A percentile compares a stretch with the other conserved stretches of the same genome.
Conservation (phyloP, 73 alveolate species). For the Paramecium bursaria region DNA sequence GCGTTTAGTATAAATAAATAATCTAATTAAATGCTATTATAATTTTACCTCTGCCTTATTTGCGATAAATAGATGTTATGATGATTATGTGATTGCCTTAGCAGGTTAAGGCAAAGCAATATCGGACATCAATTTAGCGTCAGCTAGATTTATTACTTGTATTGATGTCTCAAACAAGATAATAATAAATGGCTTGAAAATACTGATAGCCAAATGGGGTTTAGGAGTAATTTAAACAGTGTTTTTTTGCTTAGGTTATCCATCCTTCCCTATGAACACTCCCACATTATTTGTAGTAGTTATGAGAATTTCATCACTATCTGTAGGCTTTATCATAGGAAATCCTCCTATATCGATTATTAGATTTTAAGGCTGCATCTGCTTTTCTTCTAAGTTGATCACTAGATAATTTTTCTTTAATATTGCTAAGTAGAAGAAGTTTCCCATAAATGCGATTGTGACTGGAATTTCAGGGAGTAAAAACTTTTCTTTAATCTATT, state of each 20-base stretch:
- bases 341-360: conserved; percentile 2
- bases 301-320: conserved; percentile 39
- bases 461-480: conserved; percentile 53
- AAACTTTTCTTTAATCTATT: conserved; percentile 35
- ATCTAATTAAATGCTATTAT: neutral
- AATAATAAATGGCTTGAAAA: conserved; percentile 16
- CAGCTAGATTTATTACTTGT: conserved; percentile 21
- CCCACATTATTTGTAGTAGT: conserved; percentile 47
- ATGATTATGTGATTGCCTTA: conserved; percentile 12
- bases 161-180: conserved; percentile 22
- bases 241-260: conserved; percentile 39
- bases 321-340: conserved; percentile 40
- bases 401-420: conserved; percentile 18
- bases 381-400: conserved; percentile 41
- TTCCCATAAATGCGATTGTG: conserved; percentile 46
- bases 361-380: conserved; percentile 16
- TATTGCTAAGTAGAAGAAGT: conserved; percentile 46
- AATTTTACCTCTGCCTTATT: conserved; percentile 18
- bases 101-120: conserved; percentile 2
- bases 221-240: neutral
- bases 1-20: conserved; percentile 36
- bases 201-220: neutral
- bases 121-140: conserved; percentile 46
- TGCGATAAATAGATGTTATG: conserved; percentile 23
- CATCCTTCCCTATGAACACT: conserved; percentile 49